Conservation (phyloP, 495 filamentous ascomycete genomes). For the Echria macrotheca region DNA sequence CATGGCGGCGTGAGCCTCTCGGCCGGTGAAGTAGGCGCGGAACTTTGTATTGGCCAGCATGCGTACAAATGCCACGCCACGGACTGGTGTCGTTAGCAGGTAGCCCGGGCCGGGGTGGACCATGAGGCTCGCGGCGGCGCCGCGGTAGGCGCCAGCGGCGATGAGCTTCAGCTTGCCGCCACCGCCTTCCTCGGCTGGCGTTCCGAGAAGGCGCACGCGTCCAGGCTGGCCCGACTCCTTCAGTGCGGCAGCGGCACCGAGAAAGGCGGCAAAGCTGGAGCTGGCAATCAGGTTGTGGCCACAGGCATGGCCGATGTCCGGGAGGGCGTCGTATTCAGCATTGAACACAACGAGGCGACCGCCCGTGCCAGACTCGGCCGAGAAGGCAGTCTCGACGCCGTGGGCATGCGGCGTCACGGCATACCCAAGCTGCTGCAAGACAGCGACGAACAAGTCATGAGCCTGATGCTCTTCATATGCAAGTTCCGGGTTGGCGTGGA, state of each 20-base stretch:
- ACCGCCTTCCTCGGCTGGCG: conserved; percentile 62
- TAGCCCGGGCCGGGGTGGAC: conserved; percentile 45
- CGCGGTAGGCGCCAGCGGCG: conserved; percentile 44
- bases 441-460: conserved; percentile 45
- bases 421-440: conserved; percentile 35
- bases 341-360: conserved; percentile 52
- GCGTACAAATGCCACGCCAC: conserved; percentile 35
- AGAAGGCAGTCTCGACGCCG: conserved; percentile 50
- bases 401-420: conserved; percentile 43
- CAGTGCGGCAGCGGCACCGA: conserved; percentile 50
- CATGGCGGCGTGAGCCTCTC: conserved; percentile 52
- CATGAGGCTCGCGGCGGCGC: conserved; percentile 48
- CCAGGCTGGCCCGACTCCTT: conserved; percentile 46
- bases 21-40: conserved; percentile 38
- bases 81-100: conserved; percentile 18
- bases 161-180: conserved; percentile 48
- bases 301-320: conserved; percentile 42
- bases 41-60: conserved; percentile 53
- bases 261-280: conserved; percentile 52
- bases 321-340: conserved; percentile 51
- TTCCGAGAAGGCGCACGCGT: conserved; percentile 57
- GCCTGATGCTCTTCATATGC: conserved; percentile 51
- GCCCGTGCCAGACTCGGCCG: conserved; percentile 41
- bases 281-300: conserved; percentile 67
- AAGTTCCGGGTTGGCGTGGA: conserved; percentile 49